phyloP scores from a whole-genome alignment of 768 basidiomycete species.

The Amanita fuliginea region DNA sequence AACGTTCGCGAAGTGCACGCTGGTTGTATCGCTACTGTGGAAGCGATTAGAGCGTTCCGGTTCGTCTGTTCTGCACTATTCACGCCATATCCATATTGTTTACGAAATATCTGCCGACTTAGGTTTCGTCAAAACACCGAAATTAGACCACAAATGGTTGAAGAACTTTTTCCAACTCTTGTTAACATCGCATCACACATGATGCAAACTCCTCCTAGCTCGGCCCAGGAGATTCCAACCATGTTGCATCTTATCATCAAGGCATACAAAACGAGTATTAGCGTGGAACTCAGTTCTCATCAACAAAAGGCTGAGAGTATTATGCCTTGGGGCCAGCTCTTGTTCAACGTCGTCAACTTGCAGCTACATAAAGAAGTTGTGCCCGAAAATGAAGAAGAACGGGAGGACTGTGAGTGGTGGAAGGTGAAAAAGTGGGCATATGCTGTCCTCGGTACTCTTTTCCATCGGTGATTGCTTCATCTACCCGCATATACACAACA shows the following conservation, averaged over 20 bases:
- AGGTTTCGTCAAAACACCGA: conserved; percentile 65
- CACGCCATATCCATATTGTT: not conserved
- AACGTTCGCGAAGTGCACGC: conserved; percentile 70
- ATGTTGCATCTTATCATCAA: conserved; percentile 85
- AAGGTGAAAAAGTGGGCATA: conserved; percentile 92
- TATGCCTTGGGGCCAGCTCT: conserved; percentile 79
- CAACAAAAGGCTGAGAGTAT: conserved; percentile 69
- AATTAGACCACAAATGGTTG: conserved; percentile 45
- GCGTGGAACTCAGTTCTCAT: conserved; percentile 59
- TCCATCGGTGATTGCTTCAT: conserved; percentile 43
- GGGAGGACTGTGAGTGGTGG: conserved; percentile 82
- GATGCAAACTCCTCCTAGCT: conserved; percentile 48
- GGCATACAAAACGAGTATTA: conserved; percentile 73
- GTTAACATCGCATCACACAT: conserved; percentile 66
- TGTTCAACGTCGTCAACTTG: conserved; percentile 73
- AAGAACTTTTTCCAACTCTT: conserved; percentile 62
- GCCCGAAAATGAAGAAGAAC: conserved; percentile 62
- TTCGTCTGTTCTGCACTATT: conserved; percentile 18
- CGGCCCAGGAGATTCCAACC: conserved; percentile 65
- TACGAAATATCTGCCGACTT: not conserved
- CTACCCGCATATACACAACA: not conserved
- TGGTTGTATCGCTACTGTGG: conserved; percentile 68
- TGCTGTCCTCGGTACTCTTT: conserved; percentile 65
- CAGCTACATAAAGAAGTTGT: conserved; percentile 54
- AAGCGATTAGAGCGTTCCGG: conserved; percentile 71